phyloP scores from a whole-genome alignment of 352 stramenopile species.

The Vaucheria bursata region DNA sequence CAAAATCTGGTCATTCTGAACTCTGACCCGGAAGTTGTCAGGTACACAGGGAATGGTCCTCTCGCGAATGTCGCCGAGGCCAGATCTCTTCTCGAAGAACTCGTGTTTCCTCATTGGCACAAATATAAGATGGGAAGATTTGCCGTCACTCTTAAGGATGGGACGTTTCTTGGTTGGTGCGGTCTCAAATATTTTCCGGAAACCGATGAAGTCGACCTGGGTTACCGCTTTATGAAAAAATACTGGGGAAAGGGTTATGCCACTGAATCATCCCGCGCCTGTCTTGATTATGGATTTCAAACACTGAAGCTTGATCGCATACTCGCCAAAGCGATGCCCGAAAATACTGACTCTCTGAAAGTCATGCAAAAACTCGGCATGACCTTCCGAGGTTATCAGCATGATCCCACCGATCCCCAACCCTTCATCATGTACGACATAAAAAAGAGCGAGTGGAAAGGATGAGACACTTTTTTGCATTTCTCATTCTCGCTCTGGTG shows the following conservation, averaged over 20 bases:
- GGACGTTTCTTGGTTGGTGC: background rate
- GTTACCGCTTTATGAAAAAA: background rate
- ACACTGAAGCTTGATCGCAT: no score
- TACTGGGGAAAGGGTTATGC: constrained; percentile 1
- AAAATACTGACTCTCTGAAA: no score
- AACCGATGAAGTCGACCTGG: background rate
- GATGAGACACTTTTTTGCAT: background rate
- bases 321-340: no score
- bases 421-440: background rate
- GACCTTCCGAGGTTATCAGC: no score
- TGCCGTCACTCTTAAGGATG: background rate
- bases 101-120: background rate
- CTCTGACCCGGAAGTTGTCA: background rate
- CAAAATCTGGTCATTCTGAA: background rate
- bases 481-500: background rate
- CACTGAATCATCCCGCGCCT: background rate
- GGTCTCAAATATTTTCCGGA: background rate
- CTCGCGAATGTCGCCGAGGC: background rate
- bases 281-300: background rate
- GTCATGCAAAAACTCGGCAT: no score
- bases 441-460: no score
- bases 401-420: background rate
- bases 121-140: background rate
- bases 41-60: background rate
- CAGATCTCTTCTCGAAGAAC: background rate